Base-by-base conservation (phyloP, 78 protist species). In the Goniomonas avonlea region DNA sequence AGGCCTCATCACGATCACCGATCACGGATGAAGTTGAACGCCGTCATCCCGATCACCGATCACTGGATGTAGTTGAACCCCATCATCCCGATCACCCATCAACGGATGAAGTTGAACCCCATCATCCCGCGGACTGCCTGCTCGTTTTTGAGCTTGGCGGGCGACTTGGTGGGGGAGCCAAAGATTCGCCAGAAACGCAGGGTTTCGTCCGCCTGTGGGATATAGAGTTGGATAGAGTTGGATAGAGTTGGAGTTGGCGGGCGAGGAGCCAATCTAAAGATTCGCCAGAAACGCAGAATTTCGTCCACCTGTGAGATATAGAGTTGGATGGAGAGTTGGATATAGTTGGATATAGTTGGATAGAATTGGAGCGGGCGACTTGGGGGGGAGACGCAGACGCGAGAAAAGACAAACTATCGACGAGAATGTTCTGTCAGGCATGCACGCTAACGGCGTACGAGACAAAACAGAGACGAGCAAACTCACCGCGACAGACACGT, bases 221-320 rank as follows among this genome's bases (percentile, higher is more conserved):
- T n/a, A n/a, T n/a, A n/a, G n/a, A n/a, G n/a, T n/a, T n/a, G n/a
- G n/a, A n/a, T n/a, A n/a, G n/a, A n/a, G n/a, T n/a, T n/a, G n/a
- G n/a, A n/a, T n/a, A n/a, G n/a, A n/a, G n/a, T 68, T 68, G 56
- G 43, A 53, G 38, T 68, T 68, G 5, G 75, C 18, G 8, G 75
- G 59, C 23, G 59, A 41, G 59, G 38, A 2, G 59, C 41, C 15
- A 53, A 39, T 15, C 75, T 53, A 70, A 65, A 91, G 93, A 78
- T 95, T 79, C 73, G 85, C 99, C 99, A 98, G 88, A 98, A 94
- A 53, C 99, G 91, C 29, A 98, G 82, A 21, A 98, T 91, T 85
- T 98, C 99, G 77, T 98, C 99, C 47, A 92, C 97, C 8, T 97
- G 93, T 18, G 95, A 99, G n/a, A n/a, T n/a, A n/a, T n/a, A n/a